Evolutionary conservation across 2,329 filamentous ascomycete genomes (phyloP).

Genomic region (Aspergillus uvarum): DNA sequence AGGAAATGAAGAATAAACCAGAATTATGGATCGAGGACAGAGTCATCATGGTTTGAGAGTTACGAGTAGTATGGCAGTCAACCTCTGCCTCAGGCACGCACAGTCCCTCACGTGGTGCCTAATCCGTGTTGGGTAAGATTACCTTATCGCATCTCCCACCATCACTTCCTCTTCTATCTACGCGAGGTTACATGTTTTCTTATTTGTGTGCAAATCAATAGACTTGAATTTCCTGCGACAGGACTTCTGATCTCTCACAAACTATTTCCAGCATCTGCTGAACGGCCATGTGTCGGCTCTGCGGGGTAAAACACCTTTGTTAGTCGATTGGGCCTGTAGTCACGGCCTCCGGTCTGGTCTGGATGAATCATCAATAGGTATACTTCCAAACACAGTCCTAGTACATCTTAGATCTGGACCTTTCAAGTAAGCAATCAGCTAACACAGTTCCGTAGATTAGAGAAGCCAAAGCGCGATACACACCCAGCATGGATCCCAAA

Average conservation of each 20-base stretch:
- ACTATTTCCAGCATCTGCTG: neutral
- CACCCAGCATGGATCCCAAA: conserved; percentile 27
- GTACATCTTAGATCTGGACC: no score
- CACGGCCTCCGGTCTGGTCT: neutral
- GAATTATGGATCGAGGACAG: no score
- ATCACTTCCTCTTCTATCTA: neutral
- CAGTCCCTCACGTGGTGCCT: neutral
- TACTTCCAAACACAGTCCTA: neutral
- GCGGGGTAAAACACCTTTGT: neutral
- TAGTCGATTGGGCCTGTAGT: neutral
- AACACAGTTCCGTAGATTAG: no score
- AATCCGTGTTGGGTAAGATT: neutral
- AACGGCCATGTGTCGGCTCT: neutral
- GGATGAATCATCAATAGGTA: neutral
- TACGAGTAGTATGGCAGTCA: neutral
- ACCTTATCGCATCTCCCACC: neutral
- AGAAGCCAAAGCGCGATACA: neutral
- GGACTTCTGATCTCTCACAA: neutral
- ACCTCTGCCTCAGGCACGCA: neutral
- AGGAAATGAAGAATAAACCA: no score
- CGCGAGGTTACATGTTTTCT: neutral
- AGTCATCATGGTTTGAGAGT: no score
- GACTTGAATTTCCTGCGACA: neutral
- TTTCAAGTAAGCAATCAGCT: neutral
- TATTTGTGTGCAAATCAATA: neutral